Evolutionary conservation across 2,329 filamentous ascomycete genomes (phyloP).

Genomic region (Xylariaceae sp.): DNA sequence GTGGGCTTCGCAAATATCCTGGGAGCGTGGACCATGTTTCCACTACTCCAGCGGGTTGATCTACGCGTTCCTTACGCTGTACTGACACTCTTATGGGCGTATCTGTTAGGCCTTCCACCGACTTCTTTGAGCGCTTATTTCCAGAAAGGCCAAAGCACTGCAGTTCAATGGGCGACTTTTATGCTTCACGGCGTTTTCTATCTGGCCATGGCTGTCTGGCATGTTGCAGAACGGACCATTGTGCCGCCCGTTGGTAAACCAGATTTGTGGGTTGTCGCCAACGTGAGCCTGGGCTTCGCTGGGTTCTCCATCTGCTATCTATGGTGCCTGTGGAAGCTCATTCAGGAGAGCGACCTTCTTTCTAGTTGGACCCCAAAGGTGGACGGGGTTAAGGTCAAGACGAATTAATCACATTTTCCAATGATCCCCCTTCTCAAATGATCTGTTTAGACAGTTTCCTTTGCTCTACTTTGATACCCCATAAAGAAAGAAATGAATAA

Average conservation of each 20-base stretch:
- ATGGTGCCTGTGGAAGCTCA: constrained; percentile 75
- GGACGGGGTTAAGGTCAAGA: constrained; percentile 24
- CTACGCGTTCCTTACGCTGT: constrained; percentile 79
- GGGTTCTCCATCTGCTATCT: constrained; percentile 85
- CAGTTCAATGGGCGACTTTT: constrained; percentile 53
- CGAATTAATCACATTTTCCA: constrained; percentile 16
- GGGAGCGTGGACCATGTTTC: constrained; percentile 89
- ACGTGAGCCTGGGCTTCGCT: constrained; percentile 77
- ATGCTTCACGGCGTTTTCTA: constrained; percentile 75
- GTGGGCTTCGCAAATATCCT: constrained; percentile 93
- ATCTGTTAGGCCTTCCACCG: constrained; percentile 80
- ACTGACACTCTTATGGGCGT: constrained; percentile 82
- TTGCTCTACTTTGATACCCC: constrained; percentile 17
- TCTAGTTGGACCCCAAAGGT: constrained; percentile 22
- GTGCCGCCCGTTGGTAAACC: constrained; percentile 69
- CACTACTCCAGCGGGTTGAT: constrained; percentile 78
- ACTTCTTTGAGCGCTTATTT: constrained; percentile 65
- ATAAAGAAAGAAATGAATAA: constrained; percentile 1
- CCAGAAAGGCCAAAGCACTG: constrained; percentile 41
- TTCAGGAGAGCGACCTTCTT: constrained; percentile 53
- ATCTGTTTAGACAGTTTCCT: not conserved
- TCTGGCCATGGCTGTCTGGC: constrained; percentile 71
- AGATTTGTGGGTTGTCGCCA: constrained; percentile 89
- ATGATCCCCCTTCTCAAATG: not conserved
- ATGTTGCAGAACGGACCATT: constrained; percentile 65